Conservation (phyloP, 306 rosid species). For the Sindora glabra region DNA sequence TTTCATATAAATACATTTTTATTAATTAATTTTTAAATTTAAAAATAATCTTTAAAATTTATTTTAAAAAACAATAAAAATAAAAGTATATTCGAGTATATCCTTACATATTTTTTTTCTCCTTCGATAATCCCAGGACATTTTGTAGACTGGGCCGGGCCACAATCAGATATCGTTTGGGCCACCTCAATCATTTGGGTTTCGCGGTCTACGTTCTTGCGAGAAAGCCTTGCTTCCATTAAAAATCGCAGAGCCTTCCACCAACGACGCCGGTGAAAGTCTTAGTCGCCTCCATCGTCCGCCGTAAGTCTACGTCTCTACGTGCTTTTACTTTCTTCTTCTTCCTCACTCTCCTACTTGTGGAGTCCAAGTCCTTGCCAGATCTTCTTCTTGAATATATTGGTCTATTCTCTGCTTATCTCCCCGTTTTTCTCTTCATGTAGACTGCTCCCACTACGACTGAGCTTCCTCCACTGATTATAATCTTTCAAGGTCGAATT, state of each 20-base stretch:
- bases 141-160: too few species aligned
- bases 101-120: too few species aligned
- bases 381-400: conserved; percentile 8
- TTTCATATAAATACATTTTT: too few species aligned
- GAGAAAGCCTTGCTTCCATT: not conserved
- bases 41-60: too few species aligned
- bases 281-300: not conserved
- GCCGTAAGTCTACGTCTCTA: not conserved
- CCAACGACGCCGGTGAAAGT: conserved; percentile 9
- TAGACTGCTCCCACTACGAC: not conserved
- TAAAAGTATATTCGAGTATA: too few species aligned
- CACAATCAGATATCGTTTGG: too few species aligned
- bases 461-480: not conserved
- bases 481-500: not conserved
- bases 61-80: too few species aligned
- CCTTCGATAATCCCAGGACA: too few species aligned
- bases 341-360: not conserved
- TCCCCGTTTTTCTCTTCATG: not conserved
- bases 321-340: not conserved
- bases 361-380: conserved; percentile 3
- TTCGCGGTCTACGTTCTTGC: not conserved
- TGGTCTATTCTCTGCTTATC: not conserved
- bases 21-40: too few species aligned
- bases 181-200: too few species aligned
- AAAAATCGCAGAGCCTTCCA: not conserved